Base-by-base conservation (phyloP, 2,329 filamentous ascomycete genomes). In the Beauveria caledonica region DNA sequence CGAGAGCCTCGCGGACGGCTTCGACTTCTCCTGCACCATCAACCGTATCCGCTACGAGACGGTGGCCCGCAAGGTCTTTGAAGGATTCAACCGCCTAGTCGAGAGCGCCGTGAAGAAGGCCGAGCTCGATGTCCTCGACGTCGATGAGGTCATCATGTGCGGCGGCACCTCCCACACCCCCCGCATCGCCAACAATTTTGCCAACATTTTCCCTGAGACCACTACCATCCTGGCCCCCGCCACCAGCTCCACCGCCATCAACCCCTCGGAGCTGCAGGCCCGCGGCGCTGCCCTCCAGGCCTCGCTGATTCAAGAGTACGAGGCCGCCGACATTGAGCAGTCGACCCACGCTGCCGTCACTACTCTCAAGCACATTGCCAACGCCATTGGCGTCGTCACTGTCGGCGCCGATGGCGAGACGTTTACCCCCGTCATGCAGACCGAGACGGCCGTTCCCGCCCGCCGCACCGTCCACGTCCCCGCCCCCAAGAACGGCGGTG, bases 211-310 rank as follows among this genome's bases (percentile, higher is more conserved):
- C 86, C 86, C 91, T 60, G 84, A 88, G 70, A 83, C 81, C 61
- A 96, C 92, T 63, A 77, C 77, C 51, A 84, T 99, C 68, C 82
- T 93, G 64, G 90, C 94, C 1, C 94, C 93, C 49, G 87, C 92
- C 61, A 96, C 92, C 59, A 85, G 80, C 66, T 69, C 87, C 44
- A 81, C 80, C 27, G 89, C 93, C 64, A 86, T 97, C 77, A 97
- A 97, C 83, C 94, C 94, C 64, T 94, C 91, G 3, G 93, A 97
- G 78, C 83, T 97, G 60, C 81, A 88, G 68, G 89, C 90, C 64
- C 87, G 94, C 65, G 94, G 94, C 71, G 94, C 94, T 63, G 93
- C 94, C 36, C 91, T 99, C 68, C 94, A 99, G 78, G 94, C 94
- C 42, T 95, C 88, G 63, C 80, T 99, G 64, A 91, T 99, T 73